Percentiles rank a stretch among this genome's conserved stretches.
These are phyloP conservation scores for Nevesoporus exiguus DNA, from an alignment of 768 basidiomycete genomes.

Conservation along the genomic window DNA sequence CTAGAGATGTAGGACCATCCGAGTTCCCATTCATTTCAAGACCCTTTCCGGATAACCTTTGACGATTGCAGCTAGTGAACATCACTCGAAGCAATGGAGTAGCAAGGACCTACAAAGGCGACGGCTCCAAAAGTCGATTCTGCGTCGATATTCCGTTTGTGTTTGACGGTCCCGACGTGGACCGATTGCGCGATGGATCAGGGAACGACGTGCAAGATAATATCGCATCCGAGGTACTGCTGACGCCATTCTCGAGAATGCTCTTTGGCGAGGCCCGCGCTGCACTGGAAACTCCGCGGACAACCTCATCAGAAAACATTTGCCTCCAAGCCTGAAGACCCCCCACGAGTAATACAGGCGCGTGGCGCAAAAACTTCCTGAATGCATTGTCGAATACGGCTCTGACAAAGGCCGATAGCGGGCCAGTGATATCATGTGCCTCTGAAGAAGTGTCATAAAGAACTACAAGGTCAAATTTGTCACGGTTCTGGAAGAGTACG, in stretches of 20 bases:
- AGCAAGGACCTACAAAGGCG: slow-evolving; percentile 18
- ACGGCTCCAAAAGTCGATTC: slow-evolving; percentile 17
- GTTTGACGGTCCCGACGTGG: slow-evolving; percentile 3
- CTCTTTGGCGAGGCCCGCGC: slow-evolving; percentile 15
- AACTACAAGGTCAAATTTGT: slow-evolving; percentile 85
- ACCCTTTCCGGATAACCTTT: slow-evolving; percentile 17
- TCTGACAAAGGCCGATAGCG: slow-evolving; percentile 57
- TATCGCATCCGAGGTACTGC: slow-evolving; percentile 28
- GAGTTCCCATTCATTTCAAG: slow-evolving; percentile 9
- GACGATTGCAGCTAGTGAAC: slow-evolving; percentile 11
- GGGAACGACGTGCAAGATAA: slow-evolving; percentile 14
- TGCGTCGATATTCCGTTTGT: slow-evolving; percentile 19
- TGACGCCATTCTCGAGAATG: slow-evolving; percentile 25
- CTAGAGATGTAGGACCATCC: slow-evolving; percentile 15
- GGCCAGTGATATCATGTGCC: slow-evolving; percentile 46
- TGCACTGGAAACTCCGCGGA: slow-evolving; percentile 22
- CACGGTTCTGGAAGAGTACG: slow-evolving; percentile 75
- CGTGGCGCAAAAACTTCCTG: slow-evolving; percentile 63
- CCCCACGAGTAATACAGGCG: slow-evolving; percentile 81
- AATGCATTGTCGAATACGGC: slow-evolving; percentile 76
- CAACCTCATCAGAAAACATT: slow-evolving; percentile 46
- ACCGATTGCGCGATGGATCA: slow-evolving; percentile 15
- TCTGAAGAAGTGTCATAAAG: slow-evolving; percentile 74
- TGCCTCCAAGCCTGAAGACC: slow-evolving; percentile 81
- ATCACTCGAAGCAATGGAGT: not conserved